Evolutionary conservation across 208 protist species (phyloP), one percentile per base, ranked within the genome.

Genomic region (Leishmania amazonensis): DNA sequence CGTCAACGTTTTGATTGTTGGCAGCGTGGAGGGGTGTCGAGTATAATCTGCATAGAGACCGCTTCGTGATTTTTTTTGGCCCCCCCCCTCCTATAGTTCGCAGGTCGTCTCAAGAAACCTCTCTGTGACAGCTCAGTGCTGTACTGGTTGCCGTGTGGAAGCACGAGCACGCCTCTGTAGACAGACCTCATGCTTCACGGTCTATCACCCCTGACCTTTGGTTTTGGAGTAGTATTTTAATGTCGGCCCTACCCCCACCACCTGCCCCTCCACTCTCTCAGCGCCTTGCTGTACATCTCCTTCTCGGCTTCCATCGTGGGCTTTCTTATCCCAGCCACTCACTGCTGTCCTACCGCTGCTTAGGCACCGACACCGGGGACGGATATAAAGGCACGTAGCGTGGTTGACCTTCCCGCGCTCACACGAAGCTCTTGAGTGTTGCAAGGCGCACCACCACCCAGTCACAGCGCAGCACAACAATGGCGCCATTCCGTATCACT

Each of bases 401-500:
- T 24, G 28, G 67, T n/a, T 21, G 47, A 42, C 11, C 5, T 3
- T n/a, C 6, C 67, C 21, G 21, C 8, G 19, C 40, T 1, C 31
- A 7, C 40, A 47, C 67, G 28, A 31, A 49, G 40, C 40, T 31
- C 21, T 53, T 53, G 70, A 31, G 24, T 74, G 38, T 47, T 8
- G 21, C 38, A 40, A 38, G 38, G 24, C 38, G 35, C 53, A n/a
- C 40, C 53, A 45, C 6, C 57, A 2, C 75, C 3, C 75, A 19
- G 8, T 21, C 17, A 1, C 53, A 65, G 13, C 8, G 24, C 21
- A 51, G 57, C 17, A 13, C 28, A 8, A 4, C 17, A 24, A 83
- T 89, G 80, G 65, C 40, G 17, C 65, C 54, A 31, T 45, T 91
- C 38, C 75, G 82, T 6, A 38, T 19, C 1, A 83, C 84, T 24